Base-by-base conservation (phyloP, 164 flowering plant genomes). In the Malania oleifera region DNA sequence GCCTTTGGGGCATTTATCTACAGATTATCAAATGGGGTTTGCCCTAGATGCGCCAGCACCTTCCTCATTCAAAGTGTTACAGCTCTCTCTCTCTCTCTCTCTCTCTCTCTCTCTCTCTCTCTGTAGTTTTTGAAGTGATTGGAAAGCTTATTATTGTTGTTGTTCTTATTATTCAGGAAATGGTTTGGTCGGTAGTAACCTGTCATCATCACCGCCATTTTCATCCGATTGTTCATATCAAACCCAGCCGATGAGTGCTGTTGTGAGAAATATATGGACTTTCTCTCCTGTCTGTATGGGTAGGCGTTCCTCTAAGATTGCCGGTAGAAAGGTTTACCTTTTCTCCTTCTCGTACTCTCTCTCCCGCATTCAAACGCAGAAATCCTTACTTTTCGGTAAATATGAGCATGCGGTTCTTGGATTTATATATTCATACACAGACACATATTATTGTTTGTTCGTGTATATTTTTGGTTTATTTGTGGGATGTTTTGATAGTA, bases 241-340 rank as follows among this genome's bases (percentile, higher is more conserved):
- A 52, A 63, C 53, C 25, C 54, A 68, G 28, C 26, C 40, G 41
- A 61, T 44, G 13, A 26, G 31, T 57, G 54, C 14, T 12, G 26
- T 60, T 18, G 67, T 65, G 25, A 78, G 96, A 62, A 83, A 62
- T 73, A 83, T 91, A 61, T 77, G 80, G 80, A 87, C 84, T 43
- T 75, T 54, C 68, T 64, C 82, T 49, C 95, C 92, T 67, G 74
- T 87, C 20, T 89, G 80, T 68, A 89, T 93, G 98, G 98, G 98
- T 52, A 71, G 98, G 70, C 85, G 96, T 41, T 89, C 98, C 47
- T 51, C 79, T 80, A 92, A 87, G 65, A 92, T 92, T 74, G 98
- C 98, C 46, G 84, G 81, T 31, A 75, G 98, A 75, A 92, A 92
- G 98, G 98, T 92, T 26, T 37, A 3, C 17, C 37, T 22, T 37